These are phyloP conservation scores for Phylloporus scabripes DNA, from an alignment of 768 basidiomycete species.

Conservation along the genomic window DNA sequence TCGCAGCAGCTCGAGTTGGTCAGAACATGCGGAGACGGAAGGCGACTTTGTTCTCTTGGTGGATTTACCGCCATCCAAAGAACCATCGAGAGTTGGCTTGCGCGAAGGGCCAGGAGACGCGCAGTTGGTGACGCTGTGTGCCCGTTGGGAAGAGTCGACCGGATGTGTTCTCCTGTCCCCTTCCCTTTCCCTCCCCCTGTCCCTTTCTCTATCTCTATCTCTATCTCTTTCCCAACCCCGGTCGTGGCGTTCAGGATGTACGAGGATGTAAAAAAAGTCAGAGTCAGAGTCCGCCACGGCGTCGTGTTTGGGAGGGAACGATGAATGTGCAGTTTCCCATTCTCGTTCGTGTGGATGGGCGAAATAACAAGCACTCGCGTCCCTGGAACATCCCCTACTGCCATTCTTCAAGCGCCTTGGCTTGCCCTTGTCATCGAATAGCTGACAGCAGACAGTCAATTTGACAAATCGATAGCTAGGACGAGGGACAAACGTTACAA, in stretches of 20 bases:
- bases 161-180: constrained; percentile 8
- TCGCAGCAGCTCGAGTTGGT: constrained; percentile 21
- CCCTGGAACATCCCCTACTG: constrained; percentile 18
- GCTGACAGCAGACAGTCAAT: constrained; percentile 13
- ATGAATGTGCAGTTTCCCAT: constrained; percentile 29
- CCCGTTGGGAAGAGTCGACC: constrained; percentile 17
- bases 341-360: constrained; percentile 30
- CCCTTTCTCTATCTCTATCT: constrained; percentile 6
- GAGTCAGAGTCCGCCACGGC: constrained; percentile 17
- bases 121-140: constrained; percentile 10
- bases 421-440: constrained; percentile 27
- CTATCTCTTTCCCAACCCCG: constrained; percentile 12
- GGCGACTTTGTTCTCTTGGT: constrained; percentile 21
- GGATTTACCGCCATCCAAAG: constrained; percentile 2
- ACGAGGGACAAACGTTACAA: constrained; percentile 25
- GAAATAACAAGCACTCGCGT: constrained; percentile 22
- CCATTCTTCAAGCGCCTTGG: constrained; percentile 20
- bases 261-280: constrained; percentile 20
- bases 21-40: constrained; percentile 22
- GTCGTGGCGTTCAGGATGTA: constrained; percentile 12
- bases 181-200: not conserved
- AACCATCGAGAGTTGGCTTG: constrained; percentile 11
- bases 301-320: constrained; percentile 21
- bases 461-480: not conserved
- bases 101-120: constrained; percentile 14